A percentile compares a stretch with the other conserved stretches of the same genome.
Evolutionary conservation across 768 basidiomycete genomes (phyloP).

Genomic region (Psilocybe tampanensis): DNA sequence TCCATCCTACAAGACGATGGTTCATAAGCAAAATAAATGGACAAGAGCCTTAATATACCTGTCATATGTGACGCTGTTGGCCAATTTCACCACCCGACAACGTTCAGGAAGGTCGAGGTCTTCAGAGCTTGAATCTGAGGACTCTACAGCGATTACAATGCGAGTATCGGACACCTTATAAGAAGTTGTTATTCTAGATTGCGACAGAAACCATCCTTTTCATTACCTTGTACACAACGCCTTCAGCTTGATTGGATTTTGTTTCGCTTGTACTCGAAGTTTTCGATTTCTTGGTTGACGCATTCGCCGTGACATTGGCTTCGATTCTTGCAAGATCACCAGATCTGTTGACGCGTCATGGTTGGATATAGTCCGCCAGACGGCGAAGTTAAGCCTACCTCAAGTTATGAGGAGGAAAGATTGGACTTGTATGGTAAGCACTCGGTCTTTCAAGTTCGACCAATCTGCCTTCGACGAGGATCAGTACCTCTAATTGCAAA

Average conservation of each 20-base stretch:
- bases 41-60: conserved; percentile 42
- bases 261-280: conserved; percentile 35
- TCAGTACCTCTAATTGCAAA: conserved; percentile 18
- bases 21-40: background rate
- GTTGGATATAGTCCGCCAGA: too few species aligned
- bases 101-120: conserved; percentile 84
- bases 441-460: conserved; percentile 84
- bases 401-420: conserved; percentile 87
- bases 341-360: conserved; percentile 46
- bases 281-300: conserved; percentile 46
- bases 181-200: conserved; percentile 1
- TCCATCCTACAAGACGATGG: conserved; percentile 69
- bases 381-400: conserved; percentile 43
- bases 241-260: conserved; percentile 57
- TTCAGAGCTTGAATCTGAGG: conserved; percentile 56
- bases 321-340: conserved; percentile 91
- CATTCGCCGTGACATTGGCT: conserved; percentile 53
- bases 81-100: conserved; percentile 84
- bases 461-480: conserved; percentile 55
- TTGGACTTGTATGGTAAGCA: conserved; percentile 70
- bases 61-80: conserved; percentile 91
- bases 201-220: background rate
- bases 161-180: conserved; percentile 75
- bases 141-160: conserved; percentile 79
- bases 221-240: conserved; percentile 83